These are phyloP conservation scores for Colletotrichum lentis DNA, from an alignment of 2,329 filamentous ascomycete genomes.

Conservation along the genomic window DNA sequence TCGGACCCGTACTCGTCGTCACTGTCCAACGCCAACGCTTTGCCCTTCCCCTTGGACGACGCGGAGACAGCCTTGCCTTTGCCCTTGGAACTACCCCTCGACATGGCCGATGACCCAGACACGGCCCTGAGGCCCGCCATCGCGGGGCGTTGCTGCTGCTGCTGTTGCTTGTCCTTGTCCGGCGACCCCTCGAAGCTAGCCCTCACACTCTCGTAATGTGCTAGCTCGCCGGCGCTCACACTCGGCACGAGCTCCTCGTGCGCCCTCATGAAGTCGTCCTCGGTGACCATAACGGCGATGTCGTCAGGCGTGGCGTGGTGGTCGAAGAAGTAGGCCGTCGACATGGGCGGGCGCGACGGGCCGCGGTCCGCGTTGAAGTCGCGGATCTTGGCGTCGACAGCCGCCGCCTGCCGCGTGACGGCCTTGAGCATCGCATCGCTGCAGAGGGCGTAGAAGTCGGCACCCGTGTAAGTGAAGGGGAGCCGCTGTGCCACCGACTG, in stretches of 20 bases:
- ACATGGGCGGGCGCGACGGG: constrained; percentile 61
- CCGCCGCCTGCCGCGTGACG: constrained; percentile 85
- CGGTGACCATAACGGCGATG: constrained; percentile 84
- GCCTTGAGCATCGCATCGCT: constrained; percentile 99
- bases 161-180: constrained; percentile 53
- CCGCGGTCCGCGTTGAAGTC: constrained; percentile 64
- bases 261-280: constrained; percentile 85
- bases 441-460: constrained; percentile 95
- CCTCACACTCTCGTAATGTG: constrained; percentile 88
- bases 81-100: constrained; percentile 44
- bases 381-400: constrained; percentile 84
- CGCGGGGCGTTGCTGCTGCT: constrained; percentile 37
- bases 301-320: constrained; percentile 86
- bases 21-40: constrained; percentile 46
- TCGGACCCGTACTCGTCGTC: constrained; percentile 48
- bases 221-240: constrained; percentile 89
- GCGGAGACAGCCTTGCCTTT: constrained; percentile 48
- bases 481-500: constrained; percentile 75
- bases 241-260: constrained; percentile 88
- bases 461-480: constrained; percentile 96
- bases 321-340: constrained; percentile 95
- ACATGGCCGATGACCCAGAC: constrained; percentile 44
- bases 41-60: constrained; percentile 52
- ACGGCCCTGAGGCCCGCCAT: constrained; percentile 37
- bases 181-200: constrained; percentile 78